phyloP scores from a whole-genome alignment of 257 asterid genomes.

The Nicotiana obtusifolia region DNA sequence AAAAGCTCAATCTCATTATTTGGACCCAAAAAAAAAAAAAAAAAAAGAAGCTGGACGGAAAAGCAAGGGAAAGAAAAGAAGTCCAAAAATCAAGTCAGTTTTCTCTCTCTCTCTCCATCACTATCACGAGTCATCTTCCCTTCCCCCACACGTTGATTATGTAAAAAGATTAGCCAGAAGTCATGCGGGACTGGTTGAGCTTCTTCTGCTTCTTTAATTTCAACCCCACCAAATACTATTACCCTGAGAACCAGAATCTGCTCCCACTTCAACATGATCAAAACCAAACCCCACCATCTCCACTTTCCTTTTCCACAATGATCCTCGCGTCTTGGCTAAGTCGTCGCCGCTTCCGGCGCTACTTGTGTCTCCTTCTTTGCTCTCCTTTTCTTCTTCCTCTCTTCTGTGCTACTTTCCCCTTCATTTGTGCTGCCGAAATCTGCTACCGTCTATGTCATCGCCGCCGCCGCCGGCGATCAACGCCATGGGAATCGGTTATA shows the following conservation, averaged over 20 bases:
- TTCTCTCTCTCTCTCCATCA: not conserved
- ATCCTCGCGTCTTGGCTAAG: slow-evolving; percentile 36
- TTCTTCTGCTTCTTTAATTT: not conserved
- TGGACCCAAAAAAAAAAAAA: no score
- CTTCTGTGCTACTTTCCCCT: slow-evolving; percentile 28
- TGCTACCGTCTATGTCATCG: slow-evolving; percentile 14
- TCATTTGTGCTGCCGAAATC: slow-evolving; percentile 32
- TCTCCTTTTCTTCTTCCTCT: slow-evolving; percentile 46
- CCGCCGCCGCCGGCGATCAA: slow-evolving; percentile 17
- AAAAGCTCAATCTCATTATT: not conserved
- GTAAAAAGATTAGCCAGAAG: not conserved
- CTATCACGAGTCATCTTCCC: not conserved
- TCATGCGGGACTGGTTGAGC: not conserved
- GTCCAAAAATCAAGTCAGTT: not conserved
- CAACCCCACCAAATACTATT: not conserved
- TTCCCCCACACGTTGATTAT: not conserved
- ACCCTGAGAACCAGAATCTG: not conserved
- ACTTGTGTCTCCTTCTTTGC: slow-evolving; percentile 35
- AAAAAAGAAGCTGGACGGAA: not conserved
- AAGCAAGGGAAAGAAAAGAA: not conserved
- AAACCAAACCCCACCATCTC: not conserved
- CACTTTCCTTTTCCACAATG: slow-evolving; percentile 26
- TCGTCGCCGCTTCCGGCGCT: slow-evolving; percentile 31
- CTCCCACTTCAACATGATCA: not conserved
- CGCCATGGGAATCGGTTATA: slow-evolving; percentile 1